These are phyloP conservation scores for Bryopsis sp. DNA, from an alignment of 139 green algal genomes.

Conservation along the genomic window DNA sequence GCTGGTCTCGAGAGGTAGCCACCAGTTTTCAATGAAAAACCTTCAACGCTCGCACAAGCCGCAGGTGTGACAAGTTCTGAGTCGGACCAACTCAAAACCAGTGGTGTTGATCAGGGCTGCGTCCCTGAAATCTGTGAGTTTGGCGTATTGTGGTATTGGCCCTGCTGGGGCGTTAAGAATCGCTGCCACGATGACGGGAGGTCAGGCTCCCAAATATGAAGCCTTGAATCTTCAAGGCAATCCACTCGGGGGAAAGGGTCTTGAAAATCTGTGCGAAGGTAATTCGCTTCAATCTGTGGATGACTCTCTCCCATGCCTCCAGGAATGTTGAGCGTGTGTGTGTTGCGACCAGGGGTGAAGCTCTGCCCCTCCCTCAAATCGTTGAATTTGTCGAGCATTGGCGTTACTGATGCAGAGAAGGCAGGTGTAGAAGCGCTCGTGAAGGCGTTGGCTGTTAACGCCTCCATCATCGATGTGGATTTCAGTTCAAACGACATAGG, in stretches of 20 bases:
- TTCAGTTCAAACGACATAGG: background rate
- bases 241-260: conserved; percentile 2
- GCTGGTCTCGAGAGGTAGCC: conserved; percentile 14
- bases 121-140: conserved; percentile 24
- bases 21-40: background rate
- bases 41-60: background rate
- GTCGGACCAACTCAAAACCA: background rate
- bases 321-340: too few species aligned
- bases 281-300: too few species aligned
- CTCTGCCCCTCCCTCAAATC: too few species aligned
- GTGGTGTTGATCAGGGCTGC: background rate
- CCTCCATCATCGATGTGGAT: background rate
- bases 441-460: background rate
- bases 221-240: conserved; percentile 20
- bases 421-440: background rate
- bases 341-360: too few species aligned
- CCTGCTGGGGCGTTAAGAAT: conserved; percentile 16
- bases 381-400: background rate
- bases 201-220: conserved; percentile 6
- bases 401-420: background rate
- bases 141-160: conserved; percentile 34
- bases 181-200: background rate
- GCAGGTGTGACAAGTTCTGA: background rate
- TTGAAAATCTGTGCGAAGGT: conserved; percentile 12
- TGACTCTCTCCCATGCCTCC: too few species aligned